Evolutionary conservation across 1,284 basidiomycete species (phyloP).

Genomic region (Austroboletus novae-zelandiae): DNA sequence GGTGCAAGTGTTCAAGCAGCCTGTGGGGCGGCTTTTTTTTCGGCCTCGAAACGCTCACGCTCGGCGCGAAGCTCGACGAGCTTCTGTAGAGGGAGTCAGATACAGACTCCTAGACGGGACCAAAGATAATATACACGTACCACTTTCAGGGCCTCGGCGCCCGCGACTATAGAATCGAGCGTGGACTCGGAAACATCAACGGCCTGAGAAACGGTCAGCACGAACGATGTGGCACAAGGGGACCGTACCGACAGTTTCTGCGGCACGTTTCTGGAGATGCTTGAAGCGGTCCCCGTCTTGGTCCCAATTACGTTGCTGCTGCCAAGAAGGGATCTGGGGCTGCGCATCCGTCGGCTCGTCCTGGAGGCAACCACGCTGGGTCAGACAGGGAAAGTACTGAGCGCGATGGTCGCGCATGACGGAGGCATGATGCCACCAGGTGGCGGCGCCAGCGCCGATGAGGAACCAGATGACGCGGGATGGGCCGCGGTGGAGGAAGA

Average conservation of each 20-base stretch:
- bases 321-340: constrained; percentile 19
- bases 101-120: not conserved
- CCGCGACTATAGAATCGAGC: constrained; percentile 55
- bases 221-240: not conserved
- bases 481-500: constrained; percentile 35
- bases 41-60: constrained; percentile 46
- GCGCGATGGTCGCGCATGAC: constrained; percentile 27
- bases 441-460: constrained; percentile 54
- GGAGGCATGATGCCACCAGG: constrained; percentile 39
- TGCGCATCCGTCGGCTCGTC: not conserved
- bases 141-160: constrained; percentile 55
- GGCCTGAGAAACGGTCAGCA: constrained; percentile 39
- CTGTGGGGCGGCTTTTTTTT: constrained; percentile 32
- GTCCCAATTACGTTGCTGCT: constrained; percentile 28
- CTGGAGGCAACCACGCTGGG: constrained; percentile 14
- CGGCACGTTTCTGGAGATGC: constrained; percentile 49
- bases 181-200: constrained; percentile 65
- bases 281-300: constrained; percentile 41
- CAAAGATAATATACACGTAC: constrained; percentile 38
- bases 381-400: constrained; percentile 9
- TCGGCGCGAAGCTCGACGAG: constrained; percentile 54
- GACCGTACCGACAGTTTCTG: constrained; percentile 47
- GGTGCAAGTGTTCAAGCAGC: constrained; percentile 27
- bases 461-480: constrained; percentile 11
- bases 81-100: constrained; percentile 43